Evolutionary conservation across 208 protist genomes (phyloP).

Genomic region (Acanthamoeba culbertsoni): DNA sequence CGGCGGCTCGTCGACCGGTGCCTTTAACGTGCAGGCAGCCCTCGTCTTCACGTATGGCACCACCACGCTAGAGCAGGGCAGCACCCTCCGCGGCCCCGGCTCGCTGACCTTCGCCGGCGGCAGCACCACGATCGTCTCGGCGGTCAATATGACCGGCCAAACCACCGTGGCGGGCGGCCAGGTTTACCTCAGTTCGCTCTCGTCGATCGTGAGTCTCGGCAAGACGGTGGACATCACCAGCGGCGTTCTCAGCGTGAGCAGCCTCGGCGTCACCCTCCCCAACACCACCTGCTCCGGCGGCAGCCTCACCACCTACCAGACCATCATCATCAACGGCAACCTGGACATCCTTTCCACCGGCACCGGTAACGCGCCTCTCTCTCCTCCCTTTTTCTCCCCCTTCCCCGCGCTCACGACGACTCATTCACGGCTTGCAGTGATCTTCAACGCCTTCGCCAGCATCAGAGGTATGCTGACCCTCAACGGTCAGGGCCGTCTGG

Average conservation of each 20-base stretch:
- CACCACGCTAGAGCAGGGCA: neutral
- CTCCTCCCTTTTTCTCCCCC: neutral
- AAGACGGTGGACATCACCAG: neutral
- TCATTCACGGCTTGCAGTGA: neutral
- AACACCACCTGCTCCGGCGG: neutral
- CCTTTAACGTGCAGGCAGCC: neutral
- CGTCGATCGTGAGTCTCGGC: neutral
- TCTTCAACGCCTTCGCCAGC: neutral
- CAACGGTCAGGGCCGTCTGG: neutral
- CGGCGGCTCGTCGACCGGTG: neutral
- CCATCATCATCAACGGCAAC: neutral
- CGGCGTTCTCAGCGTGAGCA: constrained; percentile 19
- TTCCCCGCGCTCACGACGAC: neutral
- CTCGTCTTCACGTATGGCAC: neutral
- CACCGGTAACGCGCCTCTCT: too few relatives aligned
- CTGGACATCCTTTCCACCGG: neutral
- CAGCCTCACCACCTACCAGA: neutral
- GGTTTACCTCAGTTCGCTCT: neutral
- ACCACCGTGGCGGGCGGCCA: constrained; percentile 13
- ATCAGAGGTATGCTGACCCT: neutral
- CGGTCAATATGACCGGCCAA: neutral
- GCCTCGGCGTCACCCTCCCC: neutral
- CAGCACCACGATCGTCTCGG: neutral
- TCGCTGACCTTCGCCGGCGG: neutral
- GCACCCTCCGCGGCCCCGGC: neutral